Percentiles rank a stretch among this genome's conserved stretches.
Evolutionary conservation across 2,329 filamentous ascomycete species (phyloP).

Genomic region (Aureobasidium sp.): DNA sequence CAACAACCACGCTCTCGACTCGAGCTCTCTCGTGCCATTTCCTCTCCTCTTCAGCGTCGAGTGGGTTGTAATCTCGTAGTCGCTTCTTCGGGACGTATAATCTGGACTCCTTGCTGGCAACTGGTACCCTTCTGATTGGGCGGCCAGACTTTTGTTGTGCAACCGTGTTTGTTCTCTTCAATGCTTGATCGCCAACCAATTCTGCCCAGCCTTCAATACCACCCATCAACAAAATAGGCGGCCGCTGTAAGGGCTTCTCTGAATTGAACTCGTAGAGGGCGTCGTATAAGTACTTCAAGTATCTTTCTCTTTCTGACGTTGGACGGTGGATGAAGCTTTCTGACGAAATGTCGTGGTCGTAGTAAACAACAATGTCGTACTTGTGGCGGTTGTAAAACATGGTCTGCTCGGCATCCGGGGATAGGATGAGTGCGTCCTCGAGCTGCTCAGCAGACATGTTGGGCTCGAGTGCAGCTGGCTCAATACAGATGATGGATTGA

Average conservation of each 20-base stretch:
- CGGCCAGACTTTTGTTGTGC: slow-evolving; percentile 40
- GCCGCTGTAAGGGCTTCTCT: slow-evolving; percentile 61
- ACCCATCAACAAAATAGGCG: slow-evolving; percentile 70
- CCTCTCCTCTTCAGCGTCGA: slow-evolving; percentile 72
- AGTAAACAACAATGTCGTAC: slow-evolving; percentile 84
- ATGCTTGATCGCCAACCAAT: slow-evolving; percentile 62
- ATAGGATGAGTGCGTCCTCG: slow-evolving; percentile 61
- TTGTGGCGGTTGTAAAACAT: slow-evolving; percentile 65
- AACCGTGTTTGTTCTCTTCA: slow-evolving; percentile 50
- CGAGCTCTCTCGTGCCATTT: slow-evolving; percentile 72
- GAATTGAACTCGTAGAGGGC: slow-evolving; percentile 80
- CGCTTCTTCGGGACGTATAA: slow-evolving; percentile 49
- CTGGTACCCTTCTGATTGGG: slow-evolving; percentile 45
- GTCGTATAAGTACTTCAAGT: slow-evolving; percentile 65
- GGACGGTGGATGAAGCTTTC: slow-evolving; percentile 47
- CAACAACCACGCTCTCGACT: slow-evolving; percentile 50
- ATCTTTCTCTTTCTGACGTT: slow-evolving; percentile 32
- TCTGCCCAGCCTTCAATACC: slow-evolving; percentile 83
- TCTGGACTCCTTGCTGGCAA: slow-evolving; percentile 36
- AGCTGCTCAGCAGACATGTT: slow-evolving; percentile 58
- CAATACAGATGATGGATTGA: slow-evolving; percentile 78
- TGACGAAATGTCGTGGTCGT: slow-evolving; percentile 63
- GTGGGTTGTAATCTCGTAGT: slow-evolving; percentile 56
- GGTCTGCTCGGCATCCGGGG: slow-evolving; percentile 63
- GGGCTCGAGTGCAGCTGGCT: slow-evolving; percentile 67